Conservation (phyloP, 352 stramenopile species). For the Phytopythium sindhum region DNA sequence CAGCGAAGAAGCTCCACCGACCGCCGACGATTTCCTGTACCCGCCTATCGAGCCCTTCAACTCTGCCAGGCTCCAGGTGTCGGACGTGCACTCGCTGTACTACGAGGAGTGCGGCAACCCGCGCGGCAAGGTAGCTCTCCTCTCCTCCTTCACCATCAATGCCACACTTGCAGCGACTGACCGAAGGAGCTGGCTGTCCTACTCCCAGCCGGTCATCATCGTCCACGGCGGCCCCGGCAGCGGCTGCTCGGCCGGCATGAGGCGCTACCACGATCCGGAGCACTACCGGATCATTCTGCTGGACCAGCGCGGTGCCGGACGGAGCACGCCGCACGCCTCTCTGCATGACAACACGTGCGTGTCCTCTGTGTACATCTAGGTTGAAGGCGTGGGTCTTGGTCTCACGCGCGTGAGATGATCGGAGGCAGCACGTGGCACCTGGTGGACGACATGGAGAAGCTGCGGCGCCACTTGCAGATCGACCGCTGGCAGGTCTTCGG, state of each 20-base stretch:
- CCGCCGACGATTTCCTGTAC: constrained; percentile 60
- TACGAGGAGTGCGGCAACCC: constrained; percentile 84
- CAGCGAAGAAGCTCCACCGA: background rate
- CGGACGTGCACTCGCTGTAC: constrained; percentile 76
- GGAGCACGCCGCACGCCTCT: constrained; percentile 81
- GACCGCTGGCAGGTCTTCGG: constrained; percentile 94
- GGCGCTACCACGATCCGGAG: constrained; percentile 91
- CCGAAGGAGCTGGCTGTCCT: background rate
- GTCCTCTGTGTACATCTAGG: background rate
- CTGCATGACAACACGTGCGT: constrained; percentile 86
- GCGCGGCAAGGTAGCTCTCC: constrained; percentile 54
- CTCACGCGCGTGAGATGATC: background rate
- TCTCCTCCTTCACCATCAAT: background rate
- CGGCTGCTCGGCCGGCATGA: constrained; percentile 73
- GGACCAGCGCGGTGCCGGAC: constrained; percentile 91
- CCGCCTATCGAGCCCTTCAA: constrained; percentile 67
- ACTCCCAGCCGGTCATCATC: constrained; percentile 75
- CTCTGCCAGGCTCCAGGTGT: constrained; percentile 62
- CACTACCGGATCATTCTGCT: constrained; percentile 92
- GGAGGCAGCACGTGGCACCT: constrained; percentile 73
- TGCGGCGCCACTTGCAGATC: constrained; percentile 82
- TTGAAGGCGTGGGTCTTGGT: too few relatives aligned
- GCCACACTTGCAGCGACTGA: too few relatives aligned
- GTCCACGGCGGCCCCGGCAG: constrained; percentile 90
- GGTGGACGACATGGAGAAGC: constrained; percentile 92